Percentiles rank a stretch among this genome's conserved stretches.
phyloP scores from a whole-genome alignment of 371 early-diverging fungal genomes.

The Coemansia linderi region DNA sequence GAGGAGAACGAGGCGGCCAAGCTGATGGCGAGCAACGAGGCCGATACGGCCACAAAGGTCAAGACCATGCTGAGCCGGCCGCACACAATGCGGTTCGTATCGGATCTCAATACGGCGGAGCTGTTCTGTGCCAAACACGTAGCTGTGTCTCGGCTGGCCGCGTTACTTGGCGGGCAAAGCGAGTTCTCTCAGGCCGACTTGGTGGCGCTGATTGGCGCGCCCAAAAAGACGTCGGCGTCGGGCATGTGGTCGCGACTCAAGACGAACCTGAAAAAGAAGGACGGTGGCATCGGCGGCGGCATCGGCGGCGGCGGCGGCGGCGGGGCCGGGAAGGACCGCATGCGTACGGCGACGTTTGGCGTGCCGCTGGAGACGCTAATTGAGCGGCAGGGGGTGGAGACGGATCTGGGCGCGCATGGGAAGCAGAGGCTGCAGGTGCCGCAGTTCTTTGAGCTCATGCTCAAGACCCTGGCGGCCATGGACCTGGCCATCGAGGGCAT shows the following conservation, averaged over 20 bases:
- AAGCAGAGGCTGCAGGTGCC: conserved; percentile 76
- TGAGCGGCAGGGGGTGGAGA: conserved; percentile 82
- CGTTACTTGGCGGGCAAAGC: conserved; percentile 72
- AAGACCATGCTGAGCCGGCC: conserved; percentile 52
- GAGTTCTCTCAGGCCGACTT: conserved; percentile 69
- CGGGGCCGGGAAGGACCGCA: conserved; percentile 42
- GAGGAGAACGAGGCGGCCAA: conserved; percentile 29
- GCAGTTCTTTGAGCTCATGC: conserved; percentile 78
- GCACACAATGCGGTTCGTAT: conserved; percentile 62
- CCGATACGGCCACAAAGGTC: conserved; percentile 38
- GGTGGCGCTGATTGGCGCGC: conserved; percentile 71
- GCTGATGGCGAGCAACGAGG: conserved; percentile 16
- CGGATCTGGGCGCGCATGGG: conserved; percentile 77
- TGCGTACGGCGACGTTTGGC: conserved; percentile 84
- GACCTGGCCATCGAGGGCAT: conserved; percentile 91
- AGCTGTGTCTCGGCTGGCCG: conserved; percentile 76
- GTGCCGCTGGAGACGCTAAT: conserved; percentile 83
- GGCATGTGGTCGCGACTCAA: conserved; percentile 55
- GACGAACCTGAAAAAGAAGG: conserved; percentile 55
- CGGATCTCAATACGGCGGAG: conserved; percentile 82
- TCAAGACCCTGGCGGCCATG: conserved; percentile 75
- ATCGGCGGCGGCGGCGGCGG: background rate
- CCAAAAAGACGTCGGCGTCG: conserved; percentile 51
- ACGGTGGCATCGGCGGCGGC: conserved; percentile 29
- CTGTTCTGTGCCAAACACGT: conserved; percentile 83